Evolutionary conservation across 2,329 filamentous ascomycete species (phyloP), one percentile per base, ranked within the genome.

Genomic region (Colletotrichum zoysiae): DNA sequence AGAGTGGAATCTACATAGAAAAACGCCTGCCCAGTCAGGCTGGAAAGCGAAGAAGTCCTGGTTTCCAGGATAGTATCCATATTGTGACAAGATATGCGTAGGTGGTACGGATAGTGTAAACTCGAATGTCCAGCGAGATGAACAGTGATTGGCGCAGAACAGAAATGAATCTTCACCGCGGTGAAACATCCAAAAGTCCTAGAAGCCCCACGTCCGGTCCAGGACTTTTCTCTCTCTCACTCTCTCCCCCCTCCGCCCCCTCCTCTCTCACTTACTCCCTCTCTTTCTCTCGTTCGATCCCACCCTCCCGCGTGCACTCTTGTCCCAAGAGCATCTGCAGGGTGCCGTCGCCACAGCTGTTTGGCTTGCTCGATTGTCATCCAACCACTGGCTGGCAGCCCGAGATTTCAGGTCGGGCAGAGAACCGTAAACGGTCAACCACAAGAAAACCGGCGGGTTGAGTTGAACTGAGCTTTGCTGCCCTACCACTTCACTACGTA

Each of bases 121-220:
- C 20, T 48, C 18, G 40, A 18, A 18, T 20, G 42, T 5, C 44
- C 14, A 40, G 20, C 58, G 46, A 50, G 51, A 26, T 12, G 60
- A 7, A 18, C 16, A 55, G 46, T 71, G 65, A 59, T 71, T 71
- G 69, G 69, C 59, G 69, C 57, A 50, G 53, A 69, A 26, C 50
- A 53, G 50, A 56, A 33, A 56, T 65, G 65, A 69, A 58, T 69
- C 70, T 71, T 71, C 59, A 70, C 53, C 59, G 23, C 40, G 55
- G 70, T 71, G 70, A 69, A 71, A 71, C 70, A 60, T 11, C 23
- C 46, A 69, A 71, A 71, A 64, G 70, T 71, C 65, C 65, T 71
- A 69, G 59, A 65, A 69, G 69, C 69, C 69, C 69, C 69, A 71
- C 65, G 59, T 50, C 65, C 23, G 57, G 40, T 53, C 48, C 53